phyloP scores from a whole-genome alignment of 768 basidiomycete species.

The Pseudohyphozyma bogoriensis region DNA sequence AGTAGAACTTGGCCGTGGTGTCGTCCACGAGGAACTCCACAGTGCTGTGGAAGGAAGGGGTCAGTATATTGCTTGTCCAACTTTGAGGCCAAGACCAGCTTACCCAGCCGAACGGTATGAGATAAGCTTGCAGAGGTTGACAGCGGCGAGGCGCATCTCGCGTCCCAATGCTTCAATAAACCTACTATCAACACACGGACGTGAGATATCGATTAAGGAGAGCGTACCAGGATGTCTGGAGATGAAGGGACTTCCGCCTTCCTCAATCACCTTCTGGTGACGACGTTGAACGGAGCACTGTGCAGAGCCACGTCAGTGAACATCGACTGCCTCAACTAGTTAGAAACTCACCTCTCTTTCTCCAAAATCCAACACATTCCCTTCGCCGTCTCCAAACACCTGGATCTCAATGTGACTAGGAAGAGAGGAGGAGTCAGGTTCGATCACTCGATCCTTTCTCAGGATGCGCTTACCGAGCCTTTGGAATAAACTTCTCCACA shows the following conservation, averaged over 20 bases:
- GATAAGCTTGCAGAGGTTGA: constrained; percentile 12
- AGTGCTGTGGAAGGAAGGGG: background rate
- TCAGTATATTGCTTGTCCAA: no score
- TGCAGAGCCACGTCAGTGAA: background rate
- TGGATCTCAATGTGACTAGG: constrained; percentile 28
- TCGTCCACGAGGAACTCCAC: constrained; percentile 53
- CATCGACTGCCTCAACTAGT: no score
- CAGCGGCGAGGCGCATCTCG: constrained; percentile 5
- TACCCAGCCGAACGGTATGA: constrained; percentile 19
- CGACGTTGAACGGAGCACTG: constrained; percentile 51
- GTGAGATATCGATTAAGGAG: no score
- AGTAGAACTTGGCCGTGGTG: constrained; percentile 49
- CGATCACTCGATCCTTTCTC: no score
- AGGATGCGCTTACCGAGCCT: no score
- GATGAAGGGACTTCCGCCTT: constrained; percentile 56
- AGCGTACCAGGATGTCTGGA: constrained; percentile 42
- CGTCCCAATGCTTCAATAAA: background rate
- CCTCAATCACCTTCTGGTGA: constrained; percentile 65
- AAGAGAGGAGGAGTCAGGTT: no score
- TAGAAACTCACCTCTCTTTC: constrained; percentile 49
- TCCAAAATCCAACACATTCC: constrained; percentile 52
- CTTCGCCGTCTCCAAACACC: constrained; percentile 55
- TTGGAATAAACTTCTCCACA: constrained; percentile 45
- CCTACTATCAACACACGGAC: background rate
- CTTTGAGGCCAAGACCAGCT: background rate